Conservation (phyloP, 306 rosid species). For the Dicorynia guianensis region DNA sequence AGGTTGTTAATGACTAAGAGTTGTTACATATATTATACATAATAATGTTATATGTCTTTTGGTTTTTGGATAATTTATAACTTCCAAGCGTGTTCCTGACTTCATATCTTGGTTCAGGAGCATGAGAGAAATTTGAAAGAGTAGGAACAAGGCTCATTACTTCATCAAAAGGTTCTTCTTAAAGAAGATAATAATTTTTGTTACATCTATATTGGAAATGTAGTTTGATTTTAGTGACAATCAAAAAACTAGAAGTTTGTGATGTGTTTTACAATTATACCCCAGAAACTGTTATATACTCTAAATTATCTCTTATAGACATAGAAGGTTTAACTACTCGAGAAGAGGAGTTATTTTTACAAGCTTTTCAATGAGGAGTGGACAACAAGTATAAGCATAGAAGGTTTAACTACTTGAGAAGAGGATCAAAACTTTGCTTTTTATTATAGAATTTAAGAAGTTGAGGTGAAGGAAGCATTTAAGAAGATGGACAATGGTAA, state of each 20-base stretch:
- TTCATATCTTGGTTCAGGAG: constrained; percentile 60
- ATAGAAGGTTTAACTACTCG: too few relatives aligned
- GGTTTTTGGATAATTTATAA: constrained; percentile 19
- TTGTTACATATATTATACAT: neutral
- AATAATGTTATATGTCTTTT: neutral
- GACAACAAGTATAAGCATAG: too few relatives aligned
- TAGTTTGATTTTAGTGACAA: neutral
- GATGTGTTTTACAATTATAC: constrained; percentile 5
- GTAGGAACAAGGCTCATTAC: constrained; percentile 61
- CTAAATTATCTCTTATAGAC: neutral
- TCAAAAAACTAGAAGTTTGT: neutral
- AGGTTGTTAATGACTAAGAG: constrained; percentile 51
- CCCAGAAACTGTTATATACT: neutral
- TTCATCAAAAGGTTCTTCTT: constrained; percentile 64
- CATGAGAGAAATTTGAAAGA: constrained; percentile 76
- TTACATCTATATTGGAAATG: neutral
- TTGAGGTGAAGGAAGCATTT: too few relatives aligned
- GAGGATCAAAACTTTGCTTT: too few relatives aligned
- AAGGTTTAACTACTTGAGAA: too few relatives aligned
- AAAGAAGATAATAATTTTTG: constrained; percentile 7
- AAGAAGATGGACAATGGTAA: too few relatives aligned
- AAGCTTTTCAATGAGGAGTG: too few relatives aligned
- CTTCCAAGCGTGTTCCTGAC: constrained; percentile 13
- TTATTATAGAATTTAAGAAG: too few relatives aligned
- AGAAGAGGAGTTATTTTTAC: too few relatives aligned